phyloP scores from a whole-genome alignment of 2,329 filamentous ascomycete species.

The Arthrobotrys megalospora region DNA sequence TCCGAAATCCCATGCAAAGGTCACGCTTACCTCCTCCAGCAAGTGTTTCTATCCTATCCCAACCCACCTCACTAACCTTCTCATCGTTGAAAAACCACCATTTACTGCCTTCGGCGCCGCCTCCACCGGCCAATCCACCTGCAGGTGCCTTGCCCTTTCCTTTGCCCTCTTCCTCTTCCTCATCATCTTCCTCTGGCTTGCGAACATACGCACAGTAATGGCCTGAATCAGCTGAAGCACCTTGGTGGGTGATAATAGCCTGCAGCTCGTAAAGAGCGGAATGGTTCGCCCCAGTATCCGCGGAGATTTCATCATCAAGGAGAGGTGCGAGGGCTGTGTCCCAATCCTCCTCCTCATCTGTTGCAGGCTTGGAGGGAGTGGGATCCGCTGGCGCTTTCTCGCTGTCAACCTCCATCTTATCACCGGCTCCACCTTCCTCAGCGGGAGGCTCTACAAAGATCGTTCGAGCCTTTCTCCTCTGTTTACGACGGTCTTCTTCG shows the following conservation, averaged over 20 bases:
- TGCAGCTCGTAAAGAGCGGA: constrained; percentile 95
- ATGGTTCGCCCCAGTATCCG: constrained; percentile 88
- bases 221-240: constrained; percentile 94
- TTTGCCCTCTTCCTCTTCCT: constrained; percentile 72
- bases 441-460: constrained; percentile 70
- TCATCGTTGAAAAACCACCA: constrained; percentile 99
- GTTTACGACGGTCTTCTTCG: constrained; percentile 77
- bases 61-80: constrained; percentile 90
- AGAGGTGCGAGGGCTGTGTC: constrained; percentile 87
- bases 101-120: constrained; percentile 85
- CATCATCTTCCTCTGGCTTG: constrained; percentile 82
- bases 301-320: constrained; percentile 80
- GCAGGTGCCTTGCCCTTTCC: constrained; percentile 66
- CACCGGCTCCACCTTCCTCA: constrained; percentile 71
- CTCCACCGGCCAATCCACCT: constrained; percentile 45
- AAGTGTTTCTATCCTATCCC: constrained; percentile 90
- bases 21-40: constrained; percentile 80
- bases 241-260: constrained; percentile 95
- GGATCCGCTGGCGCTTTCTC: constrained; percentile 67
- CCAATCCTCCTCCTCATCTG: constrained; percentile 76
- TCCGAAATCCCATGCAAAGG: constrained; percentile 3
- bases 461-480: constrained; percentile 47
- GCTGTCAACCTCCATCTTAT: constrained; percentile 71
- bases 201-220: constrained; percentile 99
- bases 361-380: constrained; percentile 68